Conservation (phyloP, 306 rosid species). For the Vigna unguiculata region DNA sequence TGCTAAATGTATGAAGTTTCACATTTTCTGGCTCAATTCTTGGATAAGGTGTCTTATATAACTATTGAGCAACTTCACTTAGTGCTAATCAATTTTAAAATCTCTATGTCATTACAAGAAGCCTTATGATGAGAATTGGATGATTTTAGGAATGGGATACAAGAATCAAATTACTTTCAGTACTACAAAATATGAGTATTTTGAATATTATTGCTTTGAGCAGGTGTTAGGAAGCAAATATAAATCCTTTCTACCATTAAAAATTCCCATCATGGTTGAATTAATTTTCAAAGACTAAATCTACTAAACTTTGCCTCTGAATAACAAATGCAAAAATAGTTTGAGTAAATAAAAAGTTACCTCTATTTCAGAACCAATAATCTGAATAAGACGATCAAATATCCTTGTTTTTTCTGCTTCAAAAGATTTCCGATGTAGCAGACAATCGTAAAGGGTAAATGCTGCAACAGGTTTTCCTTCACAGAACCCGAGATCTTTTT, state of each 20-base stretch:
- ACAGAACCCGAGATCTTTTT: slow-evolving; percentile 74
- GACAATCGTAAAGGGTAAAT: slow-evolving; percentile 77
- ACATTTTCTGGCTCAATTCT: too few species aligned
- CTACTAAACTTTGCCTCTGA: neutral
- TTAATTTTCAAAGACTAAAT: slow-evolving; percentile 22
- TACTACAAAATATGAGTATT: too few species aligned
- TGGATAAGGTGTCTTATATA: too few species aligned
- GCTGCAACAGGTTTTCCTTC: slow-evolving; percentile 95
- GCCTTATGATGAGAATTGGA: too few species aligned
- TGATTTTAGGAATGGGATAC: too few species aligned
- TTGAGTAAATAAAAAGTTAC: slow-evolving; percentile 48
- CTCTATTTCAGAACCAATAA: slow-evolving; percentile 90
- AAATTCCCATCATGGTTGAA: neutral
- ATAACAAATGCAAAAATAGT: neutral
- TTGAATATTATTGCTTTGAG: too few species aligned
- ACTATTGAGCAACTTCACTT: too few species aligned
- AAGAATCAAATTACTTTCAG: too few species aligned
- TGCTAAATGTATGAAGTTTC: too few species aligned
- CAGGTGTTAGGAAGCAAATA: too few species aligned
- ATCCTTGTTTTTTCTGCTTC: slow-evolving; percentile 95
- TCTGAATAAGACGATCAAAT: slow-evolving; percentile 81
- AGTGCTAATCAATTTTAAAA: too few species aligned
- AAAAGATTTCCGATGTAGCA: slow-evolving; percentile 85
- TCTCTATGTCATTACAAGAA: too few species aligned
- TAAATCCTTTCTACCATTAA: neutral